Evolutionary conservation across 1,284 basidiomycete genomes (phyloP), one percentile per base, ranked within the genome.

Genomic region (Fistulina hepatica): DNA sequence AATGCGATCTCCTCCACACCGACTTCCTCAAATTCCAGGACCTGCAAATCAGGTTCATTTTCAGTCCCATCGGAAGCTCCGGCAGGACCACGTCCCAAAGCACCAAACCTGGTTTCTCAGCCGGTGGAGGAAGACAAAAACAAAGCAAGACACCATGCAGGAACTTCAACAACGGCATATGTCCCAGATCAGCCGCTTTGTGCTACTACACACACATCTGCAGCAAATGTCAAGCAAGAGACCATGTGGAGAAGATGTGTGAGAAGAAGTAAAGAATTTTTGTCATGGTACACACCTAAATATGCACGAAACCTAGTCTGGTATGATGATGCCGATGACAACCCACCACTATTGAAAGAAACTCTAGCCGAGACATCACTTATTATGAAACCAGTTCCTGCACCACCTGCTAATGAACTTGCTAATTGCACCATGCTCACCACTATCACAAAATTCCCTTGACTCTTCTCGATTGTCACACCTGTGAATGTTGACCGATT

Each of bases 401-500:
- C 11, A 0, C 48, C 44, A 0, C 45, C 53, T 0, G 3, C 9
- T 0, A 20, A 23, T 0, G 51, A 54, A 23, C 34, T 48, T 3
- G 10, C 32, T 1, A 49, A 57, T 36, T 33, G 32, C 6, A 15
- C 40, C 0, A 47, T 45, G 0, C 6, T 33, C 1, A 5, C 34
- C 2, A 60, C 57, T 0, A 46, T 61, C 12, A 1, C 12, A 0
- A 6, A 39, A 0, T 16, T 57, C 32, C 27, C 36, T 22, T 5
- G 21, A 11, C 39, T 64, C 0, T 62, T 64, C 43, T 34, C 44
- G 4, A 46, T 65, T 21, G 35, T 45, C 0, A 59, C 58, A 0
- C 59, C 64, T 0, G 52, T 65, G 26, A 51, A 61, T 12, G 46
- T 62, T 16, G 48, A 57, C 10, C 13, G 16, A 0, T 53, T 64